Percentiles rank a stretch among this genome's conserved stretches.
These are phyloP conservation scores for Acer negundo DNA, from an alignment of 345 rosid genomes.

Conservation along the genomic window DNA sequence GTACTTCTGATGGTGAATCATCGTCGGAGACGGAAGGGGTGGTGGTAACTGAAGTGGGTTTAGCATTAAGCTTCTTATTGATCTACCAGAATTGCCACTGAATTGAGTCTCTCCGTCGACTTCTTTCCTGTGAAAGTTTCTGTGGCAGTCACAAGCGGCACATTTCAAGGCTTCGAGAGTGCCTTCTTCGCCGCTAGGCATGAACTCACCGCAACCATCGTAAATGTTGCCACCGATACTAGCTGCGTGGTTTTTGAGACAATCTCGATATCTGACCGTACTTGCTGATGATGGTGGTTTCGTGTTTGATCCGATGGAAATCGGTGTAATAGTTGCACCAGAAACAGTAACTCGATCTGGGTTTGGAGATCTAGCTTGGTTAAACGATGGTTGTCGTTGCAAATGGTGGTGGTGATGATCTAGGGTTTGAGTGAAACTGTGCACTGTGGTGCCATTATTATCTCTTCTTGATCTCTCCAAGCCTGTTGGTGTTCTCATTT, in stretches of 20 bases:
- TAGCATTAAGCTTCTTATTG: constrained; percentile 30
- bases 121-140: constrained; percentile 91
- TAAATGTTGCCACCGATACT: constrained; percentile 74
- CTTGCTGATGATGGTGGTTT: constrained; percentile 22
- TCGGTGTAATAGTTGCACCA: constrained; percentile 25
- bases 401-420: constrained; percentile 47
- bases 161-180: constrained; percentile 78
- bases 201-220: constrained; percentile 98
- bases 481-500: constrained; percentile 28
- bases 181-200: constrained; percentile 95
- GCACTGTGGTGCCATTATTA: constrained; percentile 41
- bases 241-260: constrained; percentile 92
- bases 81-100: constrained; percentile 24
- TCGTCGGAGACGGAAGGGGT: constrained; percentile 44
- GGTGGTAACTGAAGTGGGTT: constrained; percentile 62
- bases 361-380: constrained; percentile 34
- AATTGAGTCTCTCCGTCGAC: constrained; percentile 52
- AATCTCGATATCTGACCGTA: constrained; percentile 66
- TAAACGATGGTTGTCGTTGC: constrained; percentile 25
- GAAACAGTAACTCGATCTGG: constrained; percentile 37
- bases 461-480: constrained; percentile 48
- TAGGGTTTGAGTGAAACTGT: constrained; percentile 72
- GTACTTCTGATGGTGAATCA: constrained; percentile 40
- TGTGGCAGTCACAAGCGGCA: constrained; percentile 95
- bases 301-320: constrained; percentile 38